phyloP scores from a whole-genome alignment of 1,139 yeast genomes.

The Yamadazyma mexicana region DNA sequence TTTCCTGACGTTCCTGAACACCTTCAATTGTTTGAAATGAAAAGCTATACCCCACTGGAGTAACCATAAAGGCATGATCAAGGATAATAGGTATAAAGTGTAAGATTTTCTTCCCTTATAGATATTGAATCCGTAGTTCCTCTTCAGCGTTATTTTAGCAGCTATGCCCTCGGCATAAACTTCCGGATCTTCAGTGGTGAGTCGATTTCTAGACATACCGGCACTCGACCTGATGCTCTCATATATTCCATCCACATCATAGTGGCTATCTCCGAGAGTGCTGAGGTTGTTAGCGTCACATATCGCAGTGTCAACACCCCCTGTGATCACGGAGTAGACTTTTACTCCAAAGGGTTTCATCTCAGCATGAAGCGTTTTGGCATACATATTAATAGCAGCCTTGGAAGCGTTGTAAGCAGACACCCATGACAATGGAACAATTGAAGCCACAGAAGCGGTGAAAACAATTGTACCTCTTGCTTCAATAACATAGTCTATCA shows the following conservation, averaged over 20 bases:
- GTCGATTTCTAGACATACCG: slow-evolving; percentile 26
- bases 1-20: slow-evolving; percentile 16
- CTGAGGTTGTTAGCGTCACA: slow-evolving; percentile 9
- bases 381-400: slow-evolving; percentile 19
- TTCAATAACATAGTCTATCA: slow-evolving; percentile 29
- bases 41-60: slow-evolving; percentile 24
- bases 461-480: slow-evolving; percentile 39
- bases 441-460: slow-evolving; percentile 37
- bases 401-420: slow-evolving; percentile 35
- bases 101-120: slow-evolving; percentile 23
- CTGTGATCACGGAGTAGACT: slow-evolving; percentile 35
- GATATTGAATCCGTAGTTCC: slow-evolving; percentile 9
- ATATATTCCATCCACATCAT: slow-evolving; percentile 30
- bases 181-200: slow-evolving; percentile 21
- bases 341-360: slow-evolving; percentile 37
- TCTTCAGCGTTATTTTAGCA: slow-evolving; percentile 18
- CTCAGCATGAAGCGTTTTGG: slow-evolving; percentile 15
- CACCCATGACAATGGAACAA: slow-evolving; percentile 38
- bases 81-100: slow-evolving; percentile 22
- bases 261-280: slow-evolving; percentile 12
- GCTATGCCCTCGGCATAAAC: slow-evolving; percentile 34
- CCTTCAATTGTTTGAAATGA: slow-evolving; percentile 32
- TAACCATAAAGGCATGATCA: slow-evolving; percentile 32
- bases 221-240: slow-evolving; percentile 25
- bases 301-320: slow-evolving; percentile 42